These are phyloP conservation scores for Phytophthora citrophthora DNA, from an alignment of 352 stramenopile genomes.

Conservation along the genomic window DNA sequence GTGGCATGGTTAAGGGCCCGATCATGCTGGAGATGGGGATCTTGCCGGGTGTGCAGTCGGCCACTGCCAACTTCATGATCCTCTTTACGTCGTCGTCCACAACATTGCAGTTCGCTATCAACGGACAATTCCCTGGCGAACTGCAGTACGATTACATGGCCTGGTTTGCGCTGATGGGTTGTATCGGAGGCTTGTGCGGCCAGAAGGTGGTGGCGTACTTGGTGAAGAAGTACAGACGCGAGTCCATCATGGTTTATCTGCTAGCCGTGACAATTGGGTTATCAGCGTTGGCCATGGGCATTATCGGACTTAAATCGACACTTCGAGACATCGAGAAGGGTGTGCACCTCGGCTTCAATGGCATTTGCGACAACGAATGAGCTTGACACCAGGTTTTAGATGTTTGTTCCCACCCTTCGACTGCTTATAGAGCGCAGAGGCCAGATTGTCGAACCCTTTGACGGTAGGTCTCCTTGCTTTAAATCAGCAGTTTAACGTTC, in stretches of 20 bases:
- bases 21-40: conserved; percentile 98
- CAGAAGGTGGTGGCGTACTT: conserved; percentile 89
- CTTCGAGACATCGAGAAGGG: conserved; percentile 64
- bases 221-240: conserved; percentile 90
- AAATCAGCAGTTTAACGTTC: conserved; percentile 3
- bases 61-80: conserved; percentile 93
- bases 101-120: conserved; percentile 89
- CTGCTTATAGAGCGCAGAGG: not conserved
- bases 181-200: conserved; percentile 78
- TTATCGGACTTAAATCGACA: conserved; percentile 66
- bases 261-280: conserved; percentile 73
- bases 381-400: conserved; percentile 2
- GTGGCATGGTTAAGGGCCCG: conserved; percentile 97
- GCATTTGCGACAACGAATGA: conserved; percentile 70
- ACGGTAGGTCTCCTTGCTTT: not conserved
- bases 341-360: conserved; percentile 67
- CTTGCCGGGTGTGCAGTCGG: conserved; percentile 85
- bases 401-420: not conserved
- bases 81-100: conserved; percentile 94
- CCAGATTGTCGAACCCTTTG: not conserved
- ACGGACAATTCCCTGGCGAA: conserved; percentile 76
- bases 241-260: conserved; percentile 87
- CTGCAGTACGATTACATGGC: conserved; percentile 92
- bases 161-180: conserved; percentile 92
- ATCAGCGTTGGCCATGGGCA: conserved; percentile 73